A percentile compares a stretch with the other conserved stretches of the same genome.
Evolutionary conservation across 441 rosid species (phyloP).

Genomic region (Gossypium armourianum): DNA sequence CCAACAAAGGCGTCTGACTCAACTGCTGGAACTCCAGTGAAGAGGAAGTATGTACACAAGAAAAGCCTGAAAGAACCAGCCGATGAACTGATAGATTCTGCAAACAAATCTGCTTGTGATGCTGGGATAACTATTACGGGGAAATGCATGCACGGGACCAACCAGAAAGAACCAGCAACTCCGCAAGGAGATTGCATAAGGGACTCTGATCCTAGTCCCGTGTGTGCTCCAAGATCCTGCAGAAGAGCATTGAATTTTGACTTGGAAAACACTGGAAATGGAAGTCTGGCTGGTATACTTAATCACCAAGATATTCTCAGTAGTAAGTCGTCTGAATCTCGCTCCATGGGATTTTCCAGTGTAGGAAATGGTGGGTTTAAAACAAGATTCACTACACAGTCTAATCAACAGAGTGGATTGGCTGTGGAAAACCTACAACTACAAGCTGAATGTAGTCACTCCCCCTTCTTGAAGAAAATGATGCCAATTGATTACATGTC

Average conservation of each 20-base stretch:
- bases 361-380: slow-evolving; percentile 13
- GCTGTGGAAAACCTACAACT: slow-evolving; percentile 25
- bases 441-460: slow-evolving; percentile 19
- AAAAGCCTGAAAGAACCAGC: slow-evolving; percentile 36
- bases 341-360: slow-evolving; percentile 20
- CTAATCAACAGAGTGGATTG: slow-evolving; percentile 24
- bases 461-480: slow-evolving; percentile 18
- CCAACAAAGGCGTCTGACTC: slow-evolving; percentile 17
- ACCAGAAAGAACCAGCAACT: slow-evolving; percentile 31
- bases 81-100: slow-evolving; percentile 26
- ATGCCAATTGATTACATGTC: slow-evolving; percentile 19
- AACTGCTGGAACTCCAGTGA: slow-evolving; percentile 26
- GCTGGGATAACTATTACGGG: slow-evolving; percentile 32
- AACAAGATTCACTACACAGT: slow-evolving; percentile 25
- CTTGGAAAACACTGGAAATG: slow-evolving; percentile 30
- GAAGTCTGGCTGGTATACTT: slow-evolving; percentile 12
- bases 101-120: slow-evolving; percentile 16
- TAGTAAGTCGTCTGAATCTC: slow-evolving; percentile 19
- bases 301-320: slow-evolving; percentile 21
- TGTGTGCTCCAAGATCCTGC: slow-evolving; percentile 34
- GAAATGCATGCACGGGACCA: slow-evolving; percentile 41
- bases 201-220: slow-evolving; percentile 20
- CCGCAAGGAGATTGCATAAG: slow-evolving; percentile 16
- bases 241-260: slow-evolving; percentile 50
- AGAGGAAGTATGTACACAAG: slow-evolving; percentile 49